These are phyloP conservation scores for Thozetella sp. DNA, from an alignment of 495 filamentous ascomycete genomes.

Conservation along the genomic window DNA sequence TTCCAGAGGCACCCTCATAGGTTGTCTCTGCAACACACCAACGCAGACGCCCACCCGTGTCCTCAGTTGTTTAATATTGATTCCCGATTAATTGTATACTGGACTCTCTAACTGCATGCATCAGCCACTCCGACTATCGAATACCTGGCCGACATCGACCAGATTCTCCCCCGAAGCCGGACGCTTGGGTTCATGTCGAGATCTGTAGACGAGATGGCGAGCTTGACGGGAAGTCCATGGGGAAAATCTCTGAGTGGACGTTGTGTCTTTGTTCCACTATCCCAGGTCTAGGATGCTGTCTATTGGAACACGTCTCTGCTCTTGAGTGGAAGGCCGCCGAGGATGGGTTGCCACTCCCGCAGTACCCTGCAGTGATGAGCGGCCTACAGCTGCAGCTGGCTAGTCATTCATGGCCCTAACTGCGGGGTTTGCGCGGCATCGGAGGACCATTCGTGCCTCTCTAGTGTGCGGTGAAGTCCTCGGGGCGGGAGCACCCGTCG, in stretches of 20 bases:
- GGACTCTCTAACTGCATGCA: background rate
- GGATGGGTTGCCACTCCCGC: background rate
- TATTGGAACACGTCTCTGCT: background rate
- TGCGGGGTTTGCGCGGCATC: slow-evolving; percentile 3
- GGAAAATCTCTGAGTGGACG: background rate
- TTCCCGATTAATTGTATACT: background rate
- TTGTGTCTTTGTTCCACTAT: background rate
- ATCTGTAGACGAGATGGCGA: background rate
- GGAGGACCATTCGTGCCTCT: background rate
- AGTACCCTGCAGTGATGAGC: background rate
- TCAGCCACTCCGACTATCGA: background rate
- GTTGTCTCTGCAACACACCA: background rate
- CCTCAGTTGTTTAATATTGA: no score
- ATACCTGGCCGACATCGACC: background rate
- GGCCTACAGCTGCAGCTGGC: background rate
- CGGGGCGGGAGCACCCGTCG: background rate
- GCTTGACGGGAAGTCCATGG: background rate
- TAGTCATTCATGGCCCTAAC: background rate
- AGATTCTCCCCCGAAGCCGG: background rate
- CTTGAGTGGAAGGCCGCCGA: background rate
- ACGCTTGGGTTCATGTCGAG: background rate
- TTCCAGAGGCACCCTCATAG: background rate
- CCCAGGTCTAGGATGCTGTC: background rate
- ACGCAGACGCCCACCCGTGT: no score
- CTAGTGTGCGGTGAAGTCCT: background rate